phyloP scores from a whole-genome alignment of 1,139 yeast species.

The Lizanozyma gosingica region DNA sequence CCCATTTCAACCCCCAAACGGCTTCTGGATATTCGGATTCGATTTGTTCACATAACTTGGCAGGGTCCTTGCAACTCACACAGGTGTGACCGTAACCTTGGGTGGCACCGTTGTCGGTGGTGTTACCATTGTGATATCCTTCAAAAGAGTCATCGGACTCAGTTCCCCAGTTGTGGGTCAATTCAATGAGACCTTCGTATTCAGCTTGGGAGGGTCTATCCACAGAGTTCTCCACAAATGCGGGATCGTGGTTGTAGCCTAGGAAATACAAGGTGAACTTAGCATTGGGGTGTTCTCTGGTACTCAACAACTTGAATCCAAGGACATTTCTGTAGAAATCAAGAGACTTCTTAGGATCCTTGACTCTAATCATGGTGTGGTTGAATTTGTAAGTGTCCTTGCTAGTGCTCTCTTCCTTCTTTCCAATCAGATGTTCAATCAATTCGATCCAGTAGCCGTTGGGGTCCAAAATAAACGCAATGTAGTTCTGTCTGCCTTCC shows the following conservation, averaged over 20 bases:
- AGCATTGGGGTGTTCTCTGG: conserved; percentile 52
- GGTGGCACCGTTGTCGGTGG: conserved; percentile 44
- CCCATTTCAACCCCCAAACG: conserved; percentile 40
- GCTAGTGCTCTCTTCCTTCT: conserved; percentile 30
- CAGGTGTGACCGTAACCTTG: conserved; percentile 87
- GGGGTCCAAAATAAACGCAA: conserved; percentile 92
- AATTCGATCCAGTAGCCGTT: conserved; percentile 96
- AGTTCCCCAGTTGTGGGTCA: conserved; percentile 95
- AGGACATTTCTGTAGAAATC: conserved; percentile 68
- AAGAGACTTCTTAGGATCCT: conserved; percentile 70
- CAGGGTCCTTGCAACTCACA: conserved; percentile 62
- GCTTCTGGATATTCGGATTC: conserved; percentile 29
- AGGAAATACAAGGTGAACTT: conserved; percentile 80
- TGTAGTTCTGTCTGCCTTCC: conserved; percentile 88
- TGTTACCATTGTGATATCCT: conserved; percentile 77
- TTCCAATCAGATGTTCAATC: conserved; percentile 48
- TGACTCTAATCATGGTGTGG: conserved; percentile 89
- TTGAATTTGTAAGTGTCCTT: conserved; percentile 53
- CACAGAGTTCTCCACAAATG: conserved; percentile 23
- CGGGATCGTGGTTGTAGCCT: conserved; percentile 46
- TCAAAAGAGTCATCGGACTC: conserved; percentile 64
- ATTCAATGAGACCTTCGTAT: conserved; percentile 68
- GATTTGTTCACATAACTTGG: conserved; percentile 41
- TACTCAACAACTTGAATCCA: conserved; percentile 68
- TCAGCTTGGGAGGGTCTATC: conserved; percentile 21